phyloP scores from a whole-genome alignment of 2,329 filamentous ascomycete genomes.

The Verticillium isaacii region DNA sequence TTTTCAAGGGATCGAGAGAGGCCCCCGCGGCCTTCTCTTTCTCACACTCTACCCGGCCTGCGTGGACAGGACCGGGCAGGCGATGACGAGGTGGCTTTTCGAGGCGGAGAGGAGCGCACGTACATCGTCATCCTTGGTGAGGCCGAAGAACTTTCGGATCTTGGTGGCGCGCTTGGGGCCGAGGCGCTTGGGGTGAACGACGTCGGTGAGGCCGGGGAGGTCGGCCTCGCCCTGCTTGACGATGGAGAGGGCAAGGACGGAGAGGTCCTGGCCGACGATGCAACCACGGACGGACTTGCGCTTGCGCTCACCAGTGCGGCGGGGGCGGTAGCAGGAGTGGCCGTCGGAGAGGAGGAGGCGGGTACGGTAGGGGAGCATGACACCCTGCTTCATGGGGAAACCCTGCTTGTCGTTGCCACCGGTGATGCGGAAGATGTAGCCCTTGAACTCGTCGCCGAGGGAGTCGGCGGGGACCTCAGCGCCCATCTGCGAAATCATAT shows the following conservation, averaged over 20 bases:
- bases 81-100: conserved; percentile 57
- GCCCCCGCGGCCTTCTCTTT: conserved; percentile 17
- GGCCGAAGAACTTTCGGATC: conserved; percentile 99
- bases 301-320: conserved; percentile 98
- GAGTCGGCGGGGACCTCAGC: conserved; percentile 89
- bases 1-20: neutral
- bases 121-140: conserved; percentile 99
- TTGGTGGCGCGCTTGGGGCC: conserved; percentile 99
- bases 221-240: conserved; percentile 97
- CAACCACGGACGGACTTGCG: conserved; percentile 98
- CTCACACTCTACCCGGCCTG: conserved; percentile 58
- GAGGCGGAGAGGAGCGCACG: conserved; percentile 50
- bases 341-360: conserved; percentile 91
- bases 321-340: conserved; percentile 99
- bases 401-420: conserved; percentile 99
- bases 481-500: conserved; percentile 59
- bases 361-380: conserved; percentile 98
- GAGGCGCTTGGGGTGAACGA: conserved; percentile 97
- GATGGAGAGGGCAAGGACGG: conserved; percentile 88
- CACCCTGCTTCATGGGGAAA: conserved; percentile 99
- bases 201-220: conserved; percentile 94
- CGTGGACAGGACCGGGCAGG: conserved; percentile 57
- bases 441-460: conserved; percentile 99
- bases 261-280: conserved; percentile 94
- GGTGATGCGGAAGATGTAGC: conserved; percentile 99